These are phyloP conservation scores for Salmacisia buchloeana DNA, from an alignment of 1,284 basidiomycete genomes.

Conservation along the genomic window DNA sequence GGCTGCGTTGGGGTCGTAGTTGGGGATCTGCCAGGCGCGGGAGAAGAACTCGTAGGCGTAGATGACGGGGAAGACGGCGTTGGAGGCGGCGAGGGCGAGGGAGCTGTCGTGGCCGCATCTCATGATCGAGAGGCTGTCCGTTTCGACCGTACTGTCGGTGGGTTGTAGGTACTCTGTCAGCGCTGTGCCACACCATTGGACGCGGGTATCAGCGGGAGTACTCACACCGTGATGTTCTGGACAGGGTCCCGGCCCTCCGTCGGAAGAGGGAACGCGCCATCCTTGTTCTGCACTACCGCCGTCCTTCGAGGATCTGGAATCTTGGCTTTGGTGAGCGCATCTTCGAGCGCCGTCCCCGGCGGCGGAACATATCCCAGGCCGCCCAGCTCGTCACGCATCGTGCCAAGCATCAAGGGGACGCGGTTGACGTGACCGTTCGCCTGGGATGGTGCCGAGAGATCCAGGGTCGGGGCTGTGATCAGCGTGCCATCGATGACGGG, in stretches of 20 bases:
- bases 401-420: constrained; percentile 28
- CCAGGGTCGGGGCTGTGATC: constrained; percentile 20
- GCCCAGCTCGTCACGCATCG: constrained; percentile 32
- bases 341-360: constrained; percentile 18
- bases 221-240: constrained; percentile 15
- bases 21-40: constrained; percentile 15
- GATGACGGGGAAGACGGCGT: constrained; percentile 10
- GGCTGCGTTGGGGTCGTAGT: constrained; percentile 14
- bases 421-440: constrained; percentile 23
- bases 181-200: not conserved
- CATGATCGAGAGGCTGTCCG: constrained; percentile 10
- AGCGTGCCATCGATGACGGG: constrained; percentile 24
- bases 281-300: constrained; percentile 20
- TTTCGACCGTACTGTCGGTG: constrained; percentile 9
- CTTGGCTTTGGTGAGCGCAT: constrained; percentile 23
- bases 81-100: not conserved
- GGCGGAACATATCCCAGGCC: constrained; percentile 28
- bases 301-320: constrained; percentile 21
- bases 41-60: constrained; percentile 14
- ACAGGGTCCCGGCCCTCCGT: constrained; percentile 10
- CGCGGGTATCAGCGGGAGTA: not conserved
- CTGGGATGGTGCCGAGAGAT: constrained; percentile 18
- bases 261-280: constrained; percentile 23
- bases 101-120: constrained; percentile 16
- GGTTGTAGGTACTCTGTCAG: not conserved